Base-by-base conservation (phyloP, 2,329 filamentous ascomycete species). In the Metarhizium guizhouense region DNA sequence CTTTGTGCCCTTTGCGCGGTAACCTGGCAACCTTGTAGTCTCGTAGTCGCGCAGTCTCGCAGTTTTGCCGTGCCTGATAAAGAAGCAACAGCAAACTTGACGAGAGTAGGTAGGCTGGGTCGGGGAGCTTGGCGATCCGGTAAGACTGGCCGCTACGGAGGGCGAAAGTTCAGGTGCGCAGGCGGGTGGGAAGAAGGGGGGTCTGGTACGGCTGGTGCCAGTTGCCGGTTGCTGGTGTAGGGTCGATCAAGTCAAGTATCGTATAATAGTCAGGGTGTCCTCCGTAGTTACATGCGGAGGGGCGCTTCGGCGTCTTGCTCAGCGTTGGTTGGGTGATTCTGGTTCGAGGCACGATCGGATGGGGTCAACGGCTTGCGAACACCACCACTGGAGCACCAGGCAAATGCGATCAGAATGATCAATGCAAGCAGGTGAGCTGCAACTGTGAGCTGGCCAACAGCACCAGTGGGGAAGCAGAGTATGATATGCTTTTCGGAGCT, bases 401-500 rank as follows among this genome's bases (percentile, higher is more conserved):
- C 20, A 32, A 13, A 48, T 48, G 25, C 45, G 47, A 56, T 49
- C 51, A 47, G 25, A 56, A 50, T 51, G 51, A 53, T 45, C 54
- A 51, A 53, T 36, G 51, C 47, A 45, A 38, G 50, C 50, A 42
- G 49, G 36, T 51, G 51, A 34, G 51, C 38, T 53, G 54, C 51
- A 47, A 51, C 29, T 32, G 36, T 29, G 34, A 45, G 54, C 13
- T 56, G 55, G 47, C 10, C 34, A 50, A 29, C 47, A 48, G 52
- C 47, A 48, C 6, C 45, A 29, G 45, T 48, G 45, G 55, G 55
- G 48, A 36, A 57, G 48, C 43, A 42, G 52, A 45, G 32, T 57
- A 51, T 57, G 55, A 57, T 57, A 54, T 57, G 55, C 55, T 57
- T 56, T 52, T 54, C 45, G 42, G 48, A 52, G 32, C 25, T 32